Percentiles rank a stretch among this genome's conserved stretches.
These are phyloP conservation scores for Picea glauca DNA, from an alignment of 75 land plant genomes.

Conservation along the genomic window DNA sequence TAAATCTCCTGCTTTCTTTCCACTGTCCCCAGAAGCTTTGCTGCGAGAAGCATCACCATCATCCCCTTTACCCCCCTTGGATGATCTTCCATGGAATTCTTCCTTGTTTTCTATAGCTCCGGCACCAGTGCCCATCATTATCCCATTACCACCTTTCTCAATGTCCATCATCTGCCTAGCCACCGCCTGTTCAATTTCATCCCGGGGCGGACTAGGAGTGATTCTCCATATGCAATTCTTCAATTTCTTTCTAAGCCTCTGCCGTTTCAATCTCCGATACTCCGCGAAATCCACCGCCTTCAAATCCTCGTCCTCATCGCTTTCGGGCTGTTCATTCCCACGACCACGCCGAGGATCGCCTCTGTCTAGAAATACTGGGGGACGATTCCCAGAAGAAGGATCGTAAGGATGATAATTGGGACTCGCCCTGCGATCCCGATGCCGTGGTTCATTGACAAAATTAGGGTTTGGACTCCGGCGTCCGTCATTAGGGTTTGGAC, in stretches of 20 bases:
- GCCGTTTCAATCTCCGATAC: slow-evolving; percentile 69
- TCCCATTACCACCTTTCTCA: not conserved
- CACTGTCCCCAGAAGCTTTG: not conserved
- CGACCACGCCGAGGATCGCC: not conserved
- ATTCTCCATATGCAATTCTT: slow-evolving; percentile 68
- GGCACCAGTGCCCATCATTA: not conserved
- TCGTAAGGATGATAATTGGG: slow-evolving; percentile 2
- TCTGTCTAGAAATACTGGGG: slow-evolving; percentile 11
- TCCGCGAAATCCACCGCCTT: slow-evolving; percentile 51
- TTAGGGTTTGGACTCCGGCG: too few relatives aligned
- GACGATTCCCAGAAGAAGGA: not conserved
- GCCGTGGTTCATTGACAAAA: too few relatives aligned
- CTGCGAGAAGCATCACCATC: not conserved
- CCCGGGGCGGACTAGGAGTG: slow-evolving; percentile 77
- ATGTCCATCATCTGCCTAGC: slow-evolving; percentile 1
- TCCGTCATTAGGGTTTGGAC: too few relatives aligned
- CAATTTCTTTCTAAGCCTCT: slow-evolving; percentile 61
- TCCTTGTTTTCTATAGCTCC: not conserved
- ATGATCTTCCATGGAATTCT: too few relatives aligned
- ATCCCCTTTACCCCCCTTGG: not conserved
- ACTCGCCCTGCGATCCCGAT: not conserved
- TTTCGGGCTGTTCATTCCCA: slow-evolving; percentile 21
- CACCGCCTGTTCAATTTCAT: not conserved
- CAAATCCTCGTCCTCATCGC: slow-evolving; percentile 58
- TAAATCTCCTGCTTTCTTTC: slow-evolving; percentile 20